Percentiles rank a stretch among this genome's conserved stretches.
phyloP scores from a whole-genome alignment of 2,329 filamentous ascomycete genomes.

The Ophiosphaerella narmari region DNA sequence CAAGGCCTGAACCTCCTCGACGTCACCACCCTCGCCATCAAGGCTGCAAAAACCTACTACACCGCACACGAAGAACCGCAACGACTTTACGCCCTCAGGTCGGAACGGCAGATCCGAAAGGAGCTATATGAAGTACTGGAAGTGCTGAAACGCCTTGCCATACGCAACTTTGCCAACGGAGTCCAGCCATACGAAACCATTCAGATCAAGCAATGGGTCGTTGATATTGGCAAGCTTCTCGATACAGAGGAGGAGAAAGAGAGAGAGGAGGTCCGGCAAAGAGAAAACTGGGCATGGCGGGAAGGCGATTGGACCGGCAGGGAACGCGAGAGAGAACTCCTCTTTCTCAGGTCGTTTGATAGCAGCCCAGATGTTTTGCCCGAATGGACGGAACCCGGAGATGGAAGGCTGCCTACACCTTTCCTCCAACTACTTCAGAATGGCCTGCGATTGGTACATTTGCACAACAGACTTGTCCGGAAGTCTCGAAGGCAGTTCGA shows the following conservation, averaged over 20 bases:
- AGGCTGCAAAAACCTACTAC: slow-evolving; percentile 95
- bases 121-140: slow-evolving; percentile 88
- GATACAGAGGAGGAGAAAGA: slow-evolving; percentile 78
- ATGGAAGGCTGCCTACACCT: slow-evolving; percentile 65
- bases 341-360: slow-evolving; percentile 80
- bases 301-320: slow-evolving; percentile 72
- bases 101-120: slow-evolving; percentile 81
- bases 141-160: slow-evolving; percentile 87
- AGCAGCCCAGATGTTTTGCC: slow-evolving; percentile 64
- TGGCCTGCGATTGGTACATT: slow-evolving; percentile 77
- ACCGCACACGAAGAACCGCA: slow-evolving; percentile 88
- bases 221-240: slow-evolving; percentile 76
- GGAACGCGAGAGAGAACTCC: slow-evolving; percentile 77
- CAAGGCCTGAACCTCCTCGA: slow-evolving; percentile 93
- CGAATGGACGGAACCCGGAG: slow-evolving; percentile 64
- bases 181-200: slow-evolving; percentile 77
- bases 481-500: slow-evolving; percentile 87
- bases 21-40: slow-evolving; percentile 91
- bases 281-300: slow-evolving; percentile 80
- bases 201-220: slow-evolving; percentile 79
- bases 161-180: slow-evolving; percentile 82
- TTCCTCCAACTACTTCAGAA: slow-evolving; percentile 77
- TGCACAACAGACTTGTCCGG: slow-evolving; percentile 88
- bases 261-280: slow-evolving; percentile 70
- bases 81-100: slow-evolving; percentile 81